Evolutionary conservation across 495 filamentous ascomycete genomes (phyloP).

Genomic region (Penicillium verhagenii): DNA sequence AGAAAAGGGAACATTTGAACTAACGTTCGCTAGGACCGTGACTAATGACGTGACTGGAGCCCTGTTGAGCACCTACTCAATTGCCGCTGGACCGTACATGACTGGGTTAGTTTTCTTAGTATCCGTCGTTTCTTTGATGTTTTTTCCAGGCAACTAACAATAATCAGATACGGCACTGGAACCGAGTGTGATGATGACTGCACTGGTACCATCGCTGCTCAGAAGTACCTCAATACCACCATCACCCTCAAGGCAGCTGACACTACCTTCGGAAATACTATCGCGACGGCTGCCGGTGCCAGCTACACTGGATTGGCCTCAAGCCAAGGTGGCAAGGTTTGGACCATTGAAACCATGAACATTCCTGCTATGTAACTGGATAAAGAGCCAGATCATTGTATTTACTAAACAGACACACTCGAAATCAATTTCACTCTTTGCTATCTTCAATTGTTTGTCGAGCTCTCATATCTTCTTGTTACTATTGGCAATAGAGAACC

Average conservation of each 20-base stretch:
- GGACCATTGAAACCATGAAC: constrained; percentile 32
- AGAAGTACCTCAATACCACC: constrained; percentile 35
- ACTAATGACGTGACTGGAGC: constrained; percentile 34
- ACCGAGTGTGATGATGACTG: constrained; percentile 36
- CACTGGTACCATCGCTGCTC: constrained; percentile 32
- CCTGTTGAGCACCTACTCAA: constrained; percentile 28
- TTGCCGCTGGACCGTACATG: constrained; percentile 36
- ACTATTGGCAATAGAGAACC: too few species aligned
- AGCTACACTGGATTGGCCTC: constrained; percentile 31
- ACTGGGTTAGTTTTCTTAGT: constrained; percentile 23
- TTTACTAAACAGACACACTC: too few species aligned
- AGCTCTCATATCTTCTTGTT: too few species aligned
- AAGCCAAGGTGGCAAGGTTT: constrained; percentile 32
- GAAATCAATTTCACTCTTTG: too few species aligned
- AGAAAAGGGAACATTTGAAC: background rate
- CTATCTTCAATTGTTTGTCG: too few species aligned
- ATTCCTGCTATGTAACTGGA: constrained; percentile 36
- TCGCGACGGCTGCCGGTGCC: constrained; percentile 26
- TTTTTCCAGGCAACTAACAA: background rate
- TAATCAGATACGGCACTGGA: constrained; percentile 34
- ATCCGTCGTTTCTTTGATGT: background rate
- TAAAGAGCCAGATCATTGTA: too few species aligned
- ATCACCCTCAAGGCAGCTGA: constrained; percentile 36
- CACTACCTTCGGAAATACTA: constrained; percentile 33
- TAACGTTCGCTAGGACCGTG: constrained; percentile 20